phyloP scores from a whole-genome alignment of 2,329 filamentous ascomycete genomes.

The Epichloe elymi region DNA sequence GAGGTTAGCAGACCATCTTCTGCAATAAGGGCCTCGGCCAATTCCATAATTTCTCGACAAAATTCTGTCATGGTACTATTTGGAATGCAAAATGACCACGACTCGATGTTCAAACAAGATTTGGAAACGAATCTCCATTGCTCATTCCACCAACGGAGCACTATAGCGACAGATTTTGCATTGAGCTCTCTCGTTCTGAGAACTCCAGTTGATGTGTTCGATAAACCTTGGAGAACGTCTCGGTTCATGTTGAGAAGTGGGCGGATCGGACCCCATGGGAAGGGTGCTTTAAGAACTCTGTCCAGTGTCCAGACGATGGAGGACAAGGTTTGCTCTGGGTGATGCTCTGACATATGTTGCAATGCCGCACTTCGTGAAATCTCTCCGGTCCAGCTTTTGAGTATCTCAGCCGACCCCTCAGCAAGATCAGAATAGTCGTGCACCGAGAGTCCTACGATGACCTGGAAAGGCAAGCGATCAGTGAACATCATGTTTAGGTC shows the following conservation, averaged over 20 bases:
- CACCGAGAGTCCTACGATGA: constrained; percentile 67
- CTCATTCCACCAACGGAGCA: constrained; percentile 70
- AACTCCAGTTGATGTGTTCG: constrained; percentile 42
- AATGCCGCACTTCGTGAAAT: constrained; percentile 28
- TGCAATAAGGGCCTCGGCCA: constrained; percentile 73
- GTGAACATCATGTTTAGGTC: constrained; percentile 59
- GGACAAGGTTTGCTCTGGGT: constrained; percentile 26
- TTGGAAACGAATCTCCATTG: constrained; percentile 73
- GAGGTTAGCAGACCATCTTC: constrained; percentile 75
- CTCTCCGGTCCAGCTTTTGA: constrained; percentile 71
- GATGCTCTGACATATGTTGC: constrained; percentile 26
- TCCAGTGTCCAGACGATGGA: constrained; percentile 31
- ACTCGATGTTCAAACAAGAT: constrained; percentile 71
- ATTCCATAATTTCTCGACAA: constrained; percentile 88
- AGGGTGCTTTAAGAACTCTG: constrained; percentile 20
- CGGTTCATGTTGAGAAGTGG: constrained; percentile 43
- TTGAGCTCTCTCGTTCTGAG: constrained; percentile 43
- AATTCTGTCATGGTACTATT: constrained; percentile 79
- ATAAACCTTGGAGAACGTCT: constrained; percentile 43
- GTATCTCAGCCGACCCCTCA: constrained; percentile 64
- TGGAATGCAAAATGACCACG: constrained; percentile 66
- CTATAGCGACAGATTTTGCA: constrained; percentile 46
- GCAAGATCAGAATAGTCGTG: constrained; percentile 70
- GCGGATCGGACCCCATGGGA: constrained; percentile 43
- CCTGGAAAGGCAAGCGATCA: constrained; percentile 53